Evolutionary conservation across 306 rosid genomes (phyloP).

Genomic region (Macrotyloma uniflorum): DNA sequence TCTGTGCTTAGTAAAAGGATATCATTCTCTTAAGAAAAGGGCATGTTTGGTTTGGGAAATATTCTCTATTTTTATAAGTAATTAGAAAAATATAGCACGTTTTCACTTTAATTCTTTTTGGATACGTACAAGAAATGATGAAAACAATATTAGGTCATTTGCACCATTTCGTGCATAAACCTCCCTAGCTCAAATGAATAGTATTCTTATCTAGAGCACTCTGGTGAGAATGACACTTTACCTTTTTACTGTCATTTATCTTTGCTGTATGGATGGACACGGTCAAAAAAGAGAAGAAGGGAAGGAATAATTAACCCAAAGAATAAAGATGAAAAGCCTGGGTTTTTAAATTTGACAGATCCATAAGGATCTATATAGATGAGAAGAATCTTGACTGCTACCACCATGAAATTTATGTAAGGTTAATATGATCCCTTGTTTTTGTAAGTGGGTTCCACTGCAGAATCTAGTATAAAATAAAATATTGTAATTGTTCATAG

Average conservation of each 20-base stretch:
- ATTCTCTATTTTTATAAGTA: not conserved
- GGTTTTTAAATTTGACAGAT: slow-evolving; percentile 27
- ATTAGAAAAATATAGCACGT: not conserved
- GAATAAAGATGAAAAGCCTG: slow-evolving; percentile 48
- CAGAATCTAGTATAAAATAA: slow-evolving; percentile 9
- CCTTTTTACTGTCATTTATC: slow-evolving; percentile 21
- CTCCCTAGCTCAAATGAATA: not conserved
- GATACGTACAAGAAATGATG: not conserved
- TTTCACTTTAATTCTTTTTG: not conserved
- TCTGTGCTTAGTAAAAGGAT: not conserved
- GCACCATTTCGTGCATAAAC: not conserved
- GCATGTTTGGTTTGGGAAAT: not conserved
- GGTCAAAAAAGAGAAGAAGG: slow-evolving; percentile 48
- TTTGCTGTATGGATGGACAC: slow-evolving; percentile 6
- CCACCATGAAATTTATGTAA: slow-evolving; percentile 16
- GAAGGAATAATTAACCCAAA: slow-evolving; percentile 37
- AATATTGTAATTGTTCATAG: slow-evolving; percentile 14
- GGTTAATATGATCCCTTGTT: slow-evolving; percentile 7
- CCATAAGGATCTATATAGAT: slow-evolving; percentile 9
- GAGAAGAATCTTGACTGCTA: slow-evolving; percentile 46
- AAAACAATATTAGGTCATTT: no score
- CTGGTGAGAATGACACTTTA: not conserved
- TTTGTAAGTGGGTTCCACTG: slow-evolving; percentile 6
- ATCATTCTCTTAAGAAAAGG: no score
- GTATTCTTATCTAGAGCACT: not conserved